A percentile compares a stretch with the other conserved stretches of the same genome.
These are phyloP conservation scores for Aspergillus flavus DNA, from an alignment of 2,329 filamentous ascomycete species.

Conservation along the genomic window DNA sequence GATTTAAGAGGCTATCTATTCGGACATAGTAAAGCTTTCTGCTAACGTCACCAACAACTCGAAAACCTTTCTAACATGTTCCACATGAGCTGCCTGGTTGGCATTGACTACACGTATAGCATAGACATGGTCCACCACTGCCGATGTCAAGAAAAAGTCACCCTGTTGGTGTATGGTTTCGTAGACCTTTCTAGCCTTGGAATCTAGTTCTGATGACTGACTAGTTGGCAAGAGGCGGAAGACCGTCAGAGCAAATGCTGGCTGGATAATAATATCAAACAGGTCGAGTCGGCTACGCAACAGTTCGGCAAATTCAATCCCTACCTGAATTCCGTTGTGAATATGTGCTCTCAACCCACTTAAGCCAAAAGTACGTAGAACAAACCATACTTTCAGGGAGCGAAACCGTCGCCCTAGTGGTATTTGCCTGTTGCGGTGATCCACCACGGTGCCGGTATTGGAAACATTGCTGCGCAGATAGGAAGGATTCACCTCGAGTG, in stretches of 20 bases:
- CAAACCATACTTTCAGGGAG: conserved; percentile 92
- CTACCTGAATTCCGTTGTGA: conserved; percentile 66
- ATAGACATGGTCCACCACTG: no score
- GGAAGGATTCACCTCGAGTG: conserved; percentile 75
- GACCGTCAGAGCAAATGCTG: conserved; percentile 77
- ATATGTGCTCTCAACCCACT: conserved; percentile 75
- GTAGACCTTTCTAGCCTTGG: no score
- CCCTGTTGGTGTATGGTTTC: no score
- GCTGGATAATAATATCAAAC: conserved; percentile 77
- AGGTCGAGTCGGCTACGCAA: conserved; percentile 65
- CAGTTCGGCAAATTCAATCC: conserved; percentile 68
- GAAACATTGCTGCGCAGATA: conserved; percentile 83
- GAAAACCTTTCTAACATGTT: no score
- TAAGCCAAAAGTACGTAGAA: conserved; percentile 79
- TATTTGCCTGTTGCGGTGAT: conserved; percentile 97
- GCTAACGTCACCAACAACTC: no score
- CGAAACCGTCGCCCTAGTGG: conserved; percentile 87
- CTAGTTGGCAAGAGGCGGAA: conserved; percentile 62
- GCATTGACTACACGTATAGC: no score
- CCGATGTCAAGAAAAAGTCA: no score
- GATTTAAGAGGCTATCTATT: no score
- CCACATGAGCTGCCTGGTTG: no score
- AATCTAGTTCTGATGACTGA: no score
- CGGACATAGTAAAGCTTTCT: rapidly evolving
- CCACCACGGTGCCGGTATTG: conserved; percentile 81